Conservation (phyloP, 352 stramenopile genomes). For the Phytopythium montanum region DNA sequence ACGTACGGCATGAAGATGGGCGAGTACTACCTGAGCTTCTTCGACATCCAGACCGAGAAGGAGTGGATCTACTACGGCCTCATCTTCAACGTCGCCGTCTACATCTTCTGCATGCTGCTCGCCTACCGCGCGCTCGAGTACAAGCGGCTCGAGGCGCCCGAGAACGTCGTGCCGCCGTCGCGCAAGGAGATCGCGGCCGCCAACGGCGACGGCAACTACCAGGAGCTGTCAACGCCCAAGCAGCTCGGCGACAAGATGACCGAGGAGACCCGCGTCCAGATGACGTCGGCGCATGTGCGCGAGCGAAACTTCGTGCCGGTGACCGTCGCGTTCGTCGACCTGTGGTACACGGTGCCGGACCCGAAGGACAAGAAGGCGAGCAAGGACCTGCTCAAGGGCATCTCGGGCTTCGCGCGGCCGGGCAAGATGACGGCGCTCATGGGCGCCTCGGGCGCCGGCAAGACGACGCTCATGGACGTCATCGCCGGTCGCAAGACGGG, state of each 20-base stretch:
- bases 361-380: slow-evolving; percentile 20
- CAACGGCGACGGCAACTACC: slow-evolving; percentile 8
- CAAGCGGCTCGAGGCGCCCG: slow-evolving; percentile 19
- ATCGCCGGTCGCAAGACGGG: slow-evolving; percentile 86
- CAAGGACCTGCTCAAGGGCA: slow-evolving; percentile 69
- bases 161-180: slow-evolving; percentile 12
- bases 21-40: slow-evolving; percentile 30
- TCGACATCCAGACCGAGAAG: slow-evolving; percentile 27
- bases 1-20: slow-evolving; percentile 33
- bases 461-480: slow-evolving; percentile 88
- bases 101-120: slow-evolving; percentile 33
- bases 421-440: slow-evolving; percentile 63
- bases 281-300: slow-evolving; percentile 1
- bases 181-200: slow-evolving; percentile 11
- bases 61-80: slow-evolving; percentile 33
- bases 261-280: slow-evolving; percentile 1
- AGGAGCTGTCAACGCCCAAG: slow-evolving; percentile 17
- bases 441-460: slow-evolving; percentile 60
- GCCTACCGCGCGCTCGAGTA: slow-evolving; percentile 31
- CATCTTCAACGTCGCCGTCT: slow-evolving; percentile 27
- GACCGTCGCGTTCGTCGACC: slow-evolving; percentile 30
- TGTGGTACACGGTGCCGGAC: slow-evolving; percentile 38
- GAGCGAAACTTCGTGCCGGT: slow-evolving; percentile 28
- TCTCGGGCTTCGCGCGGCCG: slow-evolving; percentile 48
- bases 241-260: not conserved